Evolutionary conservation across 2,329 filamentous ascomycete species (phyloP).

Genomic region (Hypoxylon sp.): DNA sequence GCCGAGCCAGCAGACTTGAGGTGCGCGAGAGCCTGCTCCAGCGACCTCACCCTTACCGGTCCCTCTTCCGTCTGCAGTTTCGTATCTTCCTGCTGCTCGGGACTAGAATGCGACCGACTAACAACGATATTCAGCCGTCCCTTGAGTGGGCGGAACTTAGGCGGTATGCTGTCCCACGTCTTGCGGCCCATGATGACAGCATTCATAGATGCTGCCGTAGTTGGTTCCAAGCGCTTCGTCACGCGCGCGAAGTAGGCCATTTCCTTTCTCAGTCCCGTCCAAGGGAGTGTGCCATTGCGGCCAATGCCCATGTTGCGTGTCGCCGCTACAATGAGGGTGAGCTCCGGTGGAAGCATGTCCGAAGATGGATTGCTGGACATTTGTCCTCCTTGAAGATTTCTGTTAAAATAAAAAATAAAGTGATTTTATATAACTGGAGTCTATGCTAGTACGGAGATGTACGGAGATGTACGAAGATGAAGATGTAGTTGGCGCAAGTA

Average conservation of each 20-base stretch:
- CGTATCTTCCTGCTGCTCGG: conserved; percentile 13
- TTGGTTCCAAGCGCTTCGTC: conserved; percentile 73
- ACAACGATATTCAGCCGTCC: conserved; percentile 88
- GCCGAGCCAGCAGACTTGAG: conserved; percentile 56
- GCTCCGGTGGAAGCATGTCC: conserved; percentile 62
- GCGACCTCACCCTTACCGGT: conserved; percentile 71
- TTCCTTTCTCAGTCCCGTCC: conserved; percentile 89
- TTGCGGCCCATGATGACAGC: conserved; percentile 98
- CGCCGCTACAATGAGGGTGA: conserved; percentile 95
- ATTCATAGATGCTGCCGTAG: conserved; percentile 64
- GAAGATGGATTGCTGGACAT: conserved; percentile 32
- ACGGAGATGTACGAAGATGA: not conserved
- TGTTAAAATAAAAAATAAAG: not conserved
- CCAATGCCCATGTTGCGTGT: conserved; percentile 95
- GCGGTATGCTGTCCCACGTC: conserved; percentile 93
- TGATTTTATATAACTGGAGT: not conserved
- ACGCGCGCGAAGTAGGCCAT: conserved; percentile 96
- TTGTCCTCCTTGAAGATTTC: conserved; percentile 12
- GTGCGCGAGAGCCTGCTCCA: conserved; percentile 70
- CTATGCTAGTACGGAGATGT: too few species aligned
- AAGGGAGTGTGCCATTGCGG: conserved; percentile 82
- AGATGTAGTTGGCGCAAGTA: not conserved
- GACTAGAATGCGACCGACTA: conserved; percentile 65
- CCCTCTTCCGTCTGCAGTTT: conserved; percentile 55
- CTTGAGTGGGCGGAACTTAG: conserved; percentile 82